Evolutionary conservation across 1,139 yeast genomes (phyloP).

Genomic region (Geotrichum siamense): DNA sequence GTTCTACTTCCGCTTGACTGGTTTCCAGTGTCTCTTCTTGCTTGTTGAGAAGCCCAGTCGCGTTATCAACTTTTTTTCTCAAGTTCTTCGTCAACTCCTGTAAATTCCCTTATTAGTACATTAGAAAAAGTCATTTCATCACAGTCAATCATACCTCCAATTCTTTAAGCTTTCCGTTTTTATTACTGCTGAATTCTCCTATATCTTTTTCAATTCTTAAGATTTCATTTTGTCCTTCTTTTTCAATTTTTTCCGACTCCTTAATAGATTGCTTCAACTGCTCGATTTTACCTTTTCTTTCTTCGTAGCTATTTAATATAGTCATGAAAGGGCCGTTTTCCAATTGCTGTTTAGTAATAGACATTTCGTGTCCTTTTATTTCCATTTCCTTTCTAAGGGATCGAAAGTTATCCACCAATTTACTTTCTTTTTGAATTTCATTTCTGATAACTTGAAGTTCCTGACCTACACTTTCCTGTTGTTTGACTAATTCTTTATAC

Average conservation of each 20-base stretch:
- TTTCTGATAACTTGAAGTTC: slow-evolving; percentile 41
- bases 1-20: slow-evolving; percentile 66
- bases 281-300: slow-evolving; percentile 45
- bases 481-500: slow-evolving; percentile 47
- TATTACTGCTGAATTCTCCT: slow-evolving; percentile 71
- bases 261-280: slow-evolving; percentile 39
- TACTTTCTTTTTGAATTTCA: slow-evolving; percentile 43
- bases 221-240: slow-evolving; percentile 41
- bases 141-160: slow-evolving; percentile 37
- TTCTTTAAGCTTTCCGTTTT: slow-evolving; percentile 69
- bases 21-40: slow-evolving; percentile 54
- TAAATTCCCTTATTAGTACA: no score
- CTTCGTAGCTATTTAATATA: slow-evolving; percentile 46
- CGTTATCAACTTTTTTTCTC: slow-evolving; percentile 25
- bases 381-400: slow-evolving; percentile 59
- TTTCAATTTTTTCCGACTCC: slow-evolving; percentile 33
- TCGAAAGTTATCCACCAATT: slow-evolving; percentile 46
- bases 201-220: slow-evolving; percentile 63
- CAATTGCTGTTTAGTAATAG: slow-evolving; percentile 53
- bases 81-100: slow-evolving; percentile 7
- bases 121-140: no score
- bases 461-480: slow-evolving; percentile 37
- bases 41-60: slow-evolving; percentile 42
- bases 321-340: slow-evolving; percentile 53
- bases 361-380: slow-evolving; percentile 60